Evolutionary conservation across 495 filamentous ascomycete species (phyloP), one percentile per base, ranked within the genome.

Genomic region (Chlorociboria aeruginascens): DNA sequence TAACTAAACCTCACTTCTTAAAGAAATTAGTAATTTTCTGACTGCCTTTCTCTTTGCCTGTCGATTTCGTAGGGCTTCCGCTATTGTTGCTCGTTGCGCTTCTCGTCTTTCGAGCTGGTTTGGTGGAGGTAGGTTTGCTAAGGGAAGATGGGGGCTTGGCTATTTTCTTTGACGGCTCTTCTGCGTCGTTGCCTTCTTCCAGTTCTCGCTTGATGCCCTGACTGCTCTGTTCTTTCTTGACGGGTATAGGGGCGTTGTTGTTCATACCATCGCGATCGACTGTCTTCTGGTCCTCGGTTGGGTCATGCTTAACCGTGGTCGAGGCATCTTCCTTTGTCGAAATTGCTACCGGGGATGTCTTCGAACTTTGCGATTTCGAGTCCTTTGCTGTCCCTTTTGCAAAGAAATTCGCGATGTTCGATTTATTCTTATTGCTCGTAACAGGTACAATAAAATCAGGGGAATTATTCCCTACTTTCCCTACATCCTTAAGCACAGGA

Each of bases 391-490:
- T 46, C 8, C 63, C 46, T 35, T 67, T 57, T 11, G 56, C 53
- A 56, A 98, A 98, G 67, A 93, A 96, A 59, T 93, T 95, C 11
- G 83, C 85, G 61, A 98, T 96, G 50, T 88, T 93, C 34, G 69
- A 76, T 67, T 93, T 95, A 57, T 94, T 94, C 58, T 89, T 85
- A 42, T 73, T 81, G 62, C 83, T 88, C 54, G 79, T 72, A 37
- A 95, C 66, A 0, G 89, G 89, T 1, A 95, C 68, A 34, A 97
- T 75, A 60, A 97, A 95, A 2, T 68, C 71, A 0, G 83, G 78
- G 13, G 81, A 86, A 60, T 94, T 85, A 52, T 95, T 94, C n/a
- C 90, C 89, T 1, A 94, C 92, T 66, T 95, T 96, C 0, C 89
- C 89, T 0, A 98, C 92, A 10, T 92, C 89, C 61, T 85, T 86